phyloP scores from a whole-genome alignment of 257 asterid genomes.

The Nyctanthes arbortristis region DNA sequence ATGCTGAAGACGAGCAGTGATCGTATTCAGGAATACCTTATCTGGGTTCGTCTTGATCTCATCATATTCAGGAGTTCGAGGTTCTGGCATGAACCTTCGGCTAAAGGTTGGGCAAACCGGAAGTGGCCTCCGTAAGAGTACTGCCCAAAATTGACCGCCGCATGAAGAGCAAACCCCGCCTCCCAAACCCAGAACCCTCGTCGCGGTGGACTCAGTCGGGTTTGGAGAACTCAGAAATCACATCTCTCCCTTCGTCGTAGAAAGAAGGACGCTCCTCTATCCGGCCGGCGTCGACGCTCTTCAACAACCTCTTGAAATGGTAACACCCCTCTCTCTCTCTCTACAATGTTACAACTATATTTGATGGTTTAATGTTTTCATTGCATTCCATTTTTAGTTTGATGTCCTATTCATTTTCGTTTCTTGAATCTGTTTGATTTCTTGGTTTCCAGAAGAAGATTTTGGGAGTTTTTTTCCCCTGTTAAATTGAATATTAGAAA shows the following conservation, averaged over 20 bases:
- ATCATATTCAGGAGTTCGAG: constrained; percentile 53
- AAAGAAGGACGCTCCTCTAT: too few relatives aligned
- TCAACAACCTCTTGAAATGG: neutral
- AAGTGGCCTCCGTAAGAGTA: constrained; percentile 67
- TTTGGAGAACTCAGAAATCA: too few relatives aligned
- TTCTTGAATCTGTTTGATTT: neutral
- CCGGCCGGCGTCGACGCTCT: neutral
- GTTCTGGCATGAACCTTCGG: constrained; percentile 66
- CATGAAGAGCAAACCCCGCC: constrained; percentile 88
- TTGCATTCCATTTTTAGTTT: neutral
- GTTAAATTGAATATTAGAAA: too few relatives aligned
- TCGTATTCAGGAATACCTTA: constrained; percentile 59
- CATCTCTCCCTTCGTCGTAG: too few relatives aligned
- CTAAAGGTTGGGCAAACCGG: constrained; percentile 65
- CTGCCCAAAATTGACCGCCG: constrained; percentile 72
- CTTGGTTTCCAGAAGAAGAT: neutral
- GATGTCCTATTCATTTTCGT: neutral
- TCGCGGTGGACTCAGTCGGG: too few relatives aligned
- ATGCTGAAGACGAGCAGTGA: constrained; percentile 56
- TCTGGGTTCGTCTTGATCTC: constrained; percentile 64
- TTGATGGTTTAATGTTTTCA: neutral
- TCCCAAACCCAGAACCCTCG: too few relatives aligned
- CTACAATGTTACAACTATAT: neutral
- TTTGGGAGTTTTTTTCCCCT: neutral
- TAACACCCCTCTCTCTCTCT: neutral